phyloP scores from a whole-genome alignment of 176 grass and related monocot species.

The Lolium rigidum region DNA sequence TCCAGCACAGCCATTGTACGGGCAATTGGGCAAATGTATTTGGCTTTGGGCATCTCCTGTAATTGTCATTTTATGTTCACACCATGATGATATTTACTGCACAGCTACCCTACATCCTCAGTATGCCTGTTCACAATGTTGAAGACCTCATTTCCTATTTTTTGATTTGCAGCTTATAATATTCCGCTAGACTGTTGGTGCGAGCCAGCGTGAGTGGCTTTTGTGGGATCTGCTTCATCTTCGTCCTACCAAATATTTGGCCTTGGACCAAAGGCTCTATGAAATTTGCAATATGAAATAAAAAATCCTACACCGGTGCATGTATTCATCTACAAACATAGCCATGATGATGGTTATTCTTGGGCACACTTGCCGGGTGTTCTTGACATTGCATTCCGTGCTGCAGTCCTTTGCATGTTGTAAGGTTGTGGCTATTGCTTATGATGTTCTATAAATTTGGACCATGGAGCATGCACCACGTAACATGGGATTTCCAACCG shows the following conservation, averaged over 20 bases:
- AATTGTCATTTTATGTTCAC: slow-evolving; percentile 14
- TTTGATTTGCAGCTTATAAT: slow-evolving; percentile 47
- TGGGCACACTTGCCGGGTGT: slow-evolving; percentile 40
- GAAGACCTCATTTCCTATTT: neutral
- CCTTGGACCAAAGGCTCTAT: slow-evolving; percentile 17
- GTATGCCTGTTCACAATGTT: neutral
- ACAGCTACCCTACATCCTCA: neutral
- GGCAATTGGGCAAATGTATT: no score
- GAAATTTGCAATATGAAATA: slow-evolving; percentile 7
- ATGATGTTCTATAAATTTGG: slow-evolving; percentile 48
- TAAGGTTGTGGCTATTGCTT: slow-evolving; percentile 24
- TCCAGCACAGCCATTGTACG: neutral
- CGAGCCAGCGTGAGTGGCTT: slow-evolving; percentile 21
- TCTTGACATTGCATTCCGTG: slow-evolving; percentile 30
- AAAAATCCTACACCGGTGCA: slow-evolving; percentile 21
- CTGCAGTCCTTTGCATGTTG: slow-evolving; percentile 30
- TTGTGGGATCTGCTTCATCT: slow-evolving; percentile 18
- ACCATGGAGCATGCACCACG: slow-evolving; percentile 42
- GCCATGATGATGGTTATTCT: slow-evolving; percentile 42
- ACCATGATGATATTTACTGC: slow-evolving; percentile 2
- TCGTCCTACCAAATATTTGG: slow-evolving; percentile 12
- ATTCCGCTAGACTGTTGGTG: slow-evolving; percentile 24
- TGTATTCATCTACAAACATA: slow-evolving; percentile 20
- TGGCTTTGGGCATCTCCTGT: slow-evolving; percentile 10
- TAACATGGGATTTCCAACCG: slow-evolving; percentile 62